Base-by-base conservation (phyloP, 495 filamentous ascomycete species). In the Hypoxylon cercidicola region DNA sequence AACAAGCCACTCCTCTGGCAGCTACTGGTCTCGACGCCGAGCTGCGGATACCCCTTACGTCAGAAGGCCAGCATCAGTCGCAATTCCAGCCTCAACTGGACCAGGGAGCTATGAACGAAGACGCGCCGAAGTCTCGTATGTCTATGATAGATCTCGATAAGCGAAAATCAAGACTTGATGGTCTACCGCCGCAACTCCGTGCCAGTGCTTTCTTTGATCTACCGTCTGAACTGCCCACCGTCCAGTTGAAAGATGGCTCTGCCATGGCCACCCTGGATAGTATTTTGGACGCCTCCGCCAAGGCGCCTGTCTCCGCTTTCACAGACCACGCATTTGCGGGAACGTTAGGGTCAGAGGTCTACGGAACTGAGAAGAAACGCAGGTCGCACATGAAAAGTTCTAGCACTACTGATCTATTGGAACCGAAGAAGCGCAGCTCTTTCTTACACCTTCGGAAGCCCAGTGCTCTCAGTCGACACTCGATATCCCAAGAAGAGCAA, bases 241-340 rank as follows among this genome's bases (percentile, higher is more conserved):
- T 96, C 16, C 83, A 93, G 60, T 76, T 93, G 21, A 92, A 90
- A 72, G 85, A 88, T 37, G 85, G 89, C 11, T 97, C 93, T 45
- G 92, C 93, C 13, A 92, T 93, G 63, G 89, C 85, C 32, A 97
- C 94, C 0, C 81, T 99, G 8, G 95, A 99, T 55, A 95, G 88
- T 69, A 95, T 99, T 43, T 82, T 99, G 9, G 92, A 97, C 75
- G 95, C 95, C n/a, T 97, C 95, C 4, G 91, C 93, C 2, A 84
- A 83, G 59, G 95, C 96, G 1, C 95, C 95, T n/a, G 92, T 97
- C 41, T 92, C 83, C 41, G 95, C 95, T 48, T 98, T 97, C 69
- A 97, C 92, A 0, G 93, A 98, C 71, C 95, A 99, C 74, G 89
- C 90, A 9, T 91, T 90, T 60, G 90, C 88, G 25, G 94, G 93